Conservation (phyloP, 257 asterid species). For the Orobanche coerulescens region DNA sequence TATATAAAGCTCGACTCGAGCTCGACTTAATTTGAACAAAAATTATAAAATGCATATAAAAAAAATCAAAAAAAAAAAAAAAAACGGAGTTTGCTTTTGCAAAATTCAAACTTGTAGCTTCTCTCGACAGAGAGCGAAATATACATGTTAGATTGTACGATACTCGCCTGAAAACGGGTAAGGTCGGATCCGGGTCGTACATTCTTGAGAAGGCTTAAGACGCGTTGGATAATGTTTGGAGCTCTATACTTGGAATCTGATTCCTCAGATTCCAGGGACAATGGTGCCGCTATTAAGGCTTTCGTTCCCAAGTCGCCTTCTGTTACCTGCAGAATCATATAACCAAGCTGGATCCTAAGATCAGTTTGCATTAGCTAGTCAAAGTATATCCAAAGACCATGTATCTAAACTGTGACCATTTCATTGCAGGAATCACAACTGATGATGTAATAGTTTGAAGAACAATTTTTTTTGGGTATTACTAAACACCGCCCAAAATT, state of each 20-base stretch:
- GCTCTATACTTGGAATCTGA: constrained; percentile 39
- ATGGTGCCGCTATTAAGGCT: constrained; percentile 56
- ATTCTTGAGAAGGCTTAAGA: constrained; percentile 49
- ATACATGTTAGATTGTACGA: too few relatives aligned
- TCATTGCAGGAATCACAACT: too few relatives aligned
- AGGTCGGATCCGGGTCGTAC: constrained; percentile 74
- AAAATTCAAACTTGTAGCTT: too few relatives aligned
- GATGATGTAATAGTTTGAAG: too few relatives aligned
- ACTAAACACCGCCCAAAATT: too few relatives aligned
- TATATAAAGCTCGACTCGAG: too few relatives aligned
- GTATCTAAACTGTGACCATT: background rate
- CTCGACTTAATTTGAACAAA: too few relatives aligned
- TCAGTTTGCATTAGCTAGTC: too few relatives aligned
- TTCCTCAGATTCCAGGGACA: constrained; percentile 43
- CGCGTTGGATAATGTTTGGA: constrained; percentile 57
- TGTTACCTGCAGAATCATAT: constrained; percentile 28
- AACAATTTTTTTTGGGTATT: too few relatives aligned
- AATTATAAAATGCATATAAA: too few relatives aligned
- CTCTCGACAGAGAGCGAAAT: background rate
- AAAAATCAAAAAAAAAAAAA: background rate
- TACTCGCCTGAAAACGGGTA: constrained; percentile 69
- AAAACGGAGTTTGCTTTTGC: too few relatives aligned
- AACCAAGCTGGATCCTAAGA: too few relatives aligned
- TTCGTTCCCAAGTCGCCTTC: constrained; percentile 23
- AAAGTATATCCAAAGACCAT: background rate